These are phyloP conservation scores for Glycine tomentella DNA, from an alignment of 306 rosid genomes.

Conservation along the genomic window DNA sequence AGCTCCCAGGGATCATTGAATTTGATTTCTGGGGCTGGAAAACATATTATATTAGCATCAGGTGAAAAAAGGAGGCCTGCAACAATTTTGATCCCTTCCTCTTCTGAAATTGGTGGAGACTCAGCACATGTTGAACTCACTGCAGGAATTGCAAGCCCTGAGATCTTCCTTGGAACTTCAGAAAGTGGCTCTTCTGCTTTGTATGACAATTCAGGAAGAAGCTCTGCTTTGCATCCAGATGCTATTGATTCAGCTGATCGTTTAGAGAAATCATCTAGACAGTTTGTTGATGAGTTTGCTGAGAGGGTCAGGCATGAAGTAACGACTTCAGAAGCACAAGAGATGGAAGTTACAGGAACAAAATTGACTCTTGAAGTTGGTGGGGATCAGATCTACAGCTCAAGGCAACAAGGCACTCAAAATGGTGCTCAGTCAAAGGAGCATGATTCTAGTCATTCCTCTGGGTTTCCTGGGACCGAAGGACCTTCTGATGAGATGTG, in stretches of 20 bases:
- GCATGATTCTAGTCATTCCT: slow-evolving; percentile 54
- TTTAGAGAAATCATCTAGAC: slow-evolving; percentile 68
- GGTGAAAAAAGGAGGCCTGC: slow-evolving; percentile 55
- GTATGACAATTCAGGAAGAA: slow-evolving; percentile 48
- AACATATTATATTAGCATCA: slow-evolving; percentile 48
- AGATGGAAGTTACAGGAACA: slow-evolving; percentile 49
- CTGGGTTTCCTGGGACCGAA: slow-evolving; percentile 70
- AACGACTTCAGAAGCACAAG: slow-evolving; percentile 61
- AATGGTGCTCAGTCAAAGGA: slow-evolving; percentile 53
- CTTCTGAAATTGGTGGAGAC: slow-evolving; percentile 63
- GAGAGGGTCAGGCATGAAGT: slow-evolving; percentile 65
- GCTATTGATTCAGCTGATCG: slow-evolving; percentile 73
- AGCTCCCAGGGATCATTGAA: slow-evolving; percentile 52
- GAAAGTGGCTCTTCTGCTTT: slow-evolving; percentile 63
- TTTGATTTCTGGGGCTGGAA: slow-evolving; percentile 54
- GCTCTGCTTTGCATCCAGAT: slow-evolving; percentile 58
- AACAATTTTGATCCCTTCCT: slow-evolving; percentile 59
- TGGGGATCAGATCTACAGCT: slow-evolving; percentile 42
- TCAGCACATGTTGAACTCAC: slow-evolving; percentile 45
- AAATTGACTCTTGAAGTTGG: slow-evolving; percentile 51
- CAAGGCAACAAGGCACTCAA: slow-evolving; percentile 48
- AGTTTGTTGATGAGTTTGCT: slow-evolving; percentile 68
- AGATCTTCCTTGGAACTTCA: slow-evolving; percentile 55
- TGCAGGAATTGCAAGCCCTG: slow-evolving; percentile 49
- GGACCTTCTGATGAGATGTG: slow-evolving; percentile 87